Base-by-base conservation (phyloP, 345 rosid genomes). In the Eucalyptus victrix region DNA sequence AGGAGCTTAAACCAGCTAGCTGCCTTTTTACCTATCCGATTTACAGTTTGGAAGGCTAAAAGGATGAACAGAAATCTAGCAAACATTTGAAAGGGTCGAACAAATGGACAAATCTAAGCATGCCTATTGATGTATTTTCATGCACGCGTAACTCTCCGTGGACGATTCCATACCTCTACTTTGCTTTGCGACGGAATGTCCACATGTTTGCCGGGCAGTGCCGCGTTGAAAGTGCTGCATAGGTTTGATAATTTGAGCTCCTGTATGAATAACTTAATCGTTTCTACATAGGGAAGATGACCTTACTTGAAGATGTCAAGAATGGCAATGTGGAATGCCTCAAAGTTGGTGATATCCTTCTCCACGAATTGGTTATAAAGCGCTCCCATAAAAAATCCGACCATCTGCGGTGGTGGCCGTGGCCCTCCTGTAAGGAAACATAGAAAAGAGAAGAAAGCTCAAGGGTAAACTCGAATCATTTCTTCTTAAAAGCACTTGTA, bases 181-280 rank as follows among this genome's bases (percentile, higher is more conserved):
- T 94, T 91, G 3, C 86, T 62, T 7, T 91, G 89, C 3, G 96
- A 42, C 30, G 98, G 99, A 4, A 91, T 95, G 86, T 97, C 99
- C 51, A 94, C 97, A 88, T 97, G 99, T 87, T 94, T 92, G n/a
- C 98, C 99, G 2, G 99, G 99, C 86, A 97, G 92, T 86, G 98
- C 96, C 34, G 99, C 93, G 92, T 97, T 97, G 94, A 97, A 93
- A 81, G 95, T 89, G 93, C 98, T 97, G 92, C 54, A 90, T 40
- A 65, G 62, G 49, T 80, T 19, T 24, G 54, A 62, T 65, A 42
- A 24, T 47, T 12, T 87, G 17, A 86, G n/a, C 34, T 69, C 24
- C 34, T 49, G 53, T 8, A 24, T 9, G 54, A 12, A 6, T 54
- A 86, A 30, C 28, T 45, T 30, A 19, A 80, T 21, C 7, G 42